phyloP scores from a whole-genome alignment of 1,284 basidiomycete species.

The Irpex sp. region DNA sequence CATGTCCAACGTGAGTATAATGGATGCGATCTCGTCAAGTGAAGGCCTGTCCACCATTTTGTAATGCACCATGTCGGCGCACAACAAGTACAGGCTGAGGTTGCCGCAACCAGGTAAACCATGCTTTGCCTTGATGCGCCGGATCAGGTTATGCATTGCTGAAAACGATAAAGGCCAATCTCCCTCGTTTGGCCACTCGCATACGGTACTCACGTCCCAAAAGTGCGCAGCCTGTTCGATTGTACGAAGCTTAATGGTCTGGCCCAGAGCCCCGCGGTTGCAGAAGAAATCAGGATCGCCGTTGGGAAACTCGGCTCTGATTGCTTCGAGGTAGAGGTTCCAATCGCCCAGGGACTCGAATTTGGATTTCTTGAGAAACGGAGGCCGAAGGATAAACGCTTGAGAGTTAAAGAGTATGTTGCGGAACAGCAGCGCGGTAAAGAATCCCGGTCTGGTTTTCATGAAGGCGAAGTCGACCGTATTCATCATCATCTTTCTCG shows the following conservation, averaged over 20 bases:
- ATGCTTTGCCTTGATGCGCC: not conserved
- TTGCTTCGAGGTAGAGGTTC: not conserved
- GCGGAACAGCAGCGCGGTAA: not conserved
- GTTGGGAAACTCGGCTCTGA: not conserved
- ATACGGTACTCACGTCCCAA: not conserved
- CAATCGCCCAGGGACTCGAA: not conserved
- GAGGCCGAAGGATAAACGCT: not conserved
- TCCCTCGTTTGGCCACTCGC: not conserved
- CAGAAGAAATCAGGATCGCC: not conserved
- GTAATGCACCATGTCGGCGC: too few relatives aligned
- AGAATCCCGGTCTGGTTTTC: not conserved
- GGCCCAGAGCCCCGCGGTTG: not conserved
- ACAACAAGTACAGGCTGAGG: too few relatives aligned
- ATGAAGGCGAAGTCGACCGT: not conserved
- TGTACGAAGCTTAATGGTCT: not conserved
- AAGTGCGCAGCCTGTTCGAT: not conserved
- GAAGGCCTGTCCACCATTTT: too few relatives aligned
- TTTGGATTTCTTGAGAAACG: not conserved
- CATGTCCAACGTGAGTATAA: too few relatives aligned
- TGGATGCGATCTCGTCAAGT: too few relatives aligned
- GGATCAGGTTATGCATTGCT: not conserved
- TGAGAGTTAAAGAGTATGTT: not conserved
- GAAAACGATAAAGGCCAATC: not conserved
- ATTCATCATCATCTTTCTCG: not conserved
- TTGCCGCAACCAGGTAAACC: too few relatives aligned